These are phyloP conservation scores for Tetrapisispora nanseiensis DNA, from an alignment of 805 yeast species.

Conservation along the genomic window DNA sequence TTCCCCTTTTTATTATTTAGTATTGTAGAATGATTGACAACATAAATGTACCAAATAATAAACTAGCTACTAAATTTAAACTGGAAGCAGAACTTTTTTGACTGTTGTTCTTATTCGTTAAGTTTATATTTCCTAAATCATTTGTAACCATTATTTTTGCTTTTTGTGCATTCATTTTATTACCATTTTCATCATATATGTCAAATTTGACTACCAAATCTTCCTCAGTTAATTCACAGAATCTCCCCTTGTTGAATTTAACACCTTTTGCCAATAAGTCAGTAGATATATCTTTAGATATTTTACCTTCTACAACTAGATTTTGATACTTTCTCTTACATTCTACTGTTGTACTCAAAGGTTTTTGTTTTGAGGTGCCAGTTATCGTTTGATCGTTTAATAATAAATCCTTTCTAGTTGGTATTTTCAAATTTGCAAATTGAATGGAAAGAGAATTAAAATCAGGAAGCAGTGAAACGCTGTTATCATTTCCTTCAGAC, in stretches of 20 bases:
- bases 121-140: not conserved
- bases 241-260: conserved; percentile 38
- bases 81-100: not conserved
- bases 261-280: conserved; percentile 43
- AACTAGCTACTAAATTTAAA: not conserved
- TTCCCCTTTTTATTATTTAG: not conserved
- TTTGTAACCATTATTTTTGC: conserved; percentile 14
- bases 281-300: conserved; percentile 35
- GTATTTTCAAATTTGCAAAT: conserved; percentile 30
- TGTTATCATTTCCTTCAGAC: conserved; percentile 35
- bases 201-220: conserved; percentile 37
- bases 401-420: conserved; percentile 7
- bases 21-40: not conserved
- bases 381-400: not conserved
- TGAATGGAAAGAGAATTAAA: conserved; percentile 40
- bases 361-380: not conserved
- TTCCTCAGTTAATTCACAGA: conserved; percentile 34
- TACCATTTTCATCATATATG: conserved; percentile 38
- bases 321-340: conserved; percentile 37
- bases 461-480: conserved; percentile 37
- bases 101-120: not conserved
- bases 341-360: not conserved
- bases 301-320: conserved; percentile 32
- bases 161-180: conserved; percentile 11
- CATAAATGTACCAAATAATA: not conserved